These are phyloP conservation scores for Candida golubevii DNA, from an alignment of 805 yeast species.

Conservation along the genomic window DNA sequence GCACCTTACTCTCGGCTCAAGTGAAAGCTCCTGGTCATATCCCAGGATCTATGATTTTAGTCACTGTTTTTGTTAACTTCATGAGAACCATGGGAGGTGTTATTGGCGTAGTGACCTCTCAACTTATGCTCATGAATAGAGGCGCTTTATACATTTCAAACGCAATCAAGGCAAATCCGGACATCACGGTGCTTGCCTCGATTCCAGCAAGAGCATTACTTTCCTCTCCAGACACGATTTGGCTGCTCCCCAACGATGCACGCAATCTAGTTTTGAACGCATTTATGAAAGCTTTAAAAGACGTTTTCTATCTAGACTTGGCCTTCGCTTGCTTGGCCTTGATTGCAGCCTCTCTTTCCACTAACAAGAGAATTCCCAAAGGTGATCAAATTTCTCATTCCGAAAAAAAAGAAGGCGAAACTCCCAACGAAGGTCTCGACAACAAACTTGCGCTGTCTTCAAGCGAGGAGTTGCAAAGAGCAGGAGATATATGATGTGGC, in stretches of 20 bases:
- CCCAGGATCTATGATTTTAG: slow-evolving; percentile 33
- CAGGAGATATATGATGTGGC: no score
- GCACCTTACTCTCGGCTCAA: slow-evolving; percentile 33
- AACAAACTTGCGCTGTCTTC: slow-evolving; percentile 1
- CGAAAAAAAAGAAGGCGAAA: background rate
- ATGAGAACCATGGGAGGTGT: slow-evolving; percentile 31
- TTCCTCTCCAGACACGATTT: slow-evolving; percentile 26
- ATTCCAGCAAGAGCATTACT: slow-evolving; percentile 10
- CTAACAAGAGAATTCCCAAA: slow-evolving; percentile 14
- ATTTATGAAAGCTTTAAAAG: slow-evolving; percentile 16
- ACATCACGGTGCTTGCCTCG: slow-evolving; percentile 2
- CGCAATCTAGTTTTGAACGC: slow-evolving; percentile 23
- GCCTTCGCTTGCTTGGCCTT: slow-evolving; percentile 14
- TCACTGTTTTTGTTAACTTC: slow-evolving; percentile 33
- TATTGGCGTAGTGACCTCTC: slow-evolving; percentile 29
- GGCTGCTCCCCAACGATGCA: slow-evolving; percentile 21
- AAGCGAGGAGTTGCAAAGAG: background rate
- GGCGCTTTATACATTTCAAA: slow-evolving; percentile 11
- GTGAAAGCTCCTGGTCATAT: slow-evolving; percentile 32
- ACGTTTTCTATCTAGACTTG: slow-evolving; percentile 16
- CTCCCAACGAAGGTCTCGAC: background rate
- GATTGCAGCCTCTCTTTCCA: slow-evolving; percentile 12
- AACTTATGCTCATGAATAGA: slow-evolving; percentile 22
- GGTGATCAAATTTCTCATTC: slow-evolving; percentile 10
- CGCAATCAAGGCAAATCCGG: slow-evolving; percentile 4